Base-by-base conservation (phyloP, 2,329 filamentous ascomycete genomes). In the Fusarium irregulare region DNA sequence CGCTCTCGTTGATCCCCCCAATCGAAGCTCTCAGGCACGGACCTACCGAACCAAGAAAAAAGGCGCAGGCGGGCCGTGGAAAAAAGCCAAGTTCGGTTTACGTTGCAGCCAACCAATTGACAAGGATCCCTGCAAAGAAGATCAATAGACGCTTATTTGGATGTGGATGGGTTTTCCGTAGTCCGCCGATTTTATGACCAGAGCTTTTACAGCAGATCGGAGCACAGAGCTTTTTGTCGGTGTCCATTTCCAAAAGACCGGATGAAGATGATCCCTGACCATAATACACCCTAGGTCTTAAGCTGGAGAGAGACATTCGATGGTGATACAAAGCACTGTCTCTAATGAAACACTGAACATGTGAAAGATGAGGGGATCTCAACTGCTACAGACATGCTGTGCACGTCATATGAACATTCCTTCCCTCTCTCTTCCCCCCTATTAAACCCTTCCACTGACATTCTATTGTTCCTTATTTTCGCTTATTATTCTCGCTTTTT, bases 391-490 rank as follows among this genome's bases (percentile, higher is more conserved):
- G 42, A 61, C 53, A 42, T 51, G 32, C 34, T 34, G 56, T 50
- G 54, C 60, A 42, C 56, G 68, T 71, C 69, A 72, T 71, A 61
- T 66, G 69, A 70, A 49, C 50, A 50, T 56, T 65, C 47, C 47
- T 27, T 50, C 54, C 47, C 47, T 27, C 21, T 28, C 11, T 6
- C 16, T 13, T 37, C 8, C n/a, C 49, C 48, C 40, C 59, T 69
- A 64, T 64, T 60, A 64, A 61, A 64, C 27, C 27, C 27, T 28
- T 28, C 27, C 10, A 28, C 27, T 28, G 27, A 10, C 27, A 28
- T 28, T 28, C 27, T 28, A 7, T 28, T 30, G 32, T 44, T 27
- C 16, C 12, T 23, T 21, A 62, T 62, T 63, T 58, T 64, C 60
- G 53, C 61, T 64, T 64, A 44, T 44, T 54, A 9, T 30, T n/a